phyloP scores from a whole-genome alignment of 2,329 filamentous ascomycete genomes.

The Diaporthe humulicola region DNA sequence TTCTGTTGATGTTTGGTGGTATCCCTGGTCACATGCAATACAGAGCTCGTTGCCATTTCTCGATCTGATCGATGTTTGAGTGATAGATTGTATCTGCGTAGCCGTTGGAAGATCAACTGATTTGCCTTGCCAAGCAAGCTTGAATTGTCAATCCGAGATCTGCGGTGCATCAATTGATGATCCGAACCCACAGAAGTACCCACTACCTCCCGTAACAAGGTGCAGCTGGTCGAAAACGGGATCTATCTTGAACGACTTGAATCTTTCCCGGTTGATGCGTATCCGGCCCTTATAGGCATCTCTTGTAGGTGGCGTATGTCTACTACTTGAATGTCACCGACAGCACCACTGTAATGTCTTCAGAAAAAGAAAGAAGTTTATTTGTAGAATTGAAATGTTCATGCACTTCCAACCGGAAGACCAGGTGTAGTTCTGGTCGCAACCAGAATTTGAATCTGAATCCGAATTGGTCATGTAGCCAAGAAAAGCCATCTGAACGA shows the following conservation, averaged over 20 bases:
- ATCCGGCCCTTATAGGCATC: background rate
- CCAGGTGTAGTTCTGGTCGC: background rate
- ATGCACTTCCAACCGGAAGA: background rate
- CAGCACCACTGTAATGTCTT: no score
- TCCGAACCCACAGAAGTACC: background rate
- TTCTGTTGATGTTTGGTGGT: background rate
- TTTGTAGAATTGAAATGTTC: background rate
- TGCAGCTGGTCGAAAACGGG: background rate
- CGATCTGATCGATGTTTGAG: background rate
- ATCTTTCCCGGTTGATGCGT: background rate
- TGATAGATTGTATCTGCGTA: background rate
- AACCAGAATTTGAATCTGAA: background rate
- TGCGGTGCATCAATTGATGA: background rate
- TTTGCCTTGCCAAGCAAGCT: background rate
- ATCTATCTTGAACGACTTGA: no score
- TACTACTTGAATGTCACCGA: no score
- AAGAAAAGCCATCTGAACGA: background rate
- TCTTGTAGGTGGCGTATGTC: background rate
- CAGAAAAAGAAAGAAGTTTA: background rate
- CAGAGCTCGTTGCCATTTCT: no score
- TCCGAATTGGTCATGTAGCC: background rate
- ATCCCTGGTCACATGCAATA: background rate
- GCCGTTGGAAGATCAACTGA: background rate
- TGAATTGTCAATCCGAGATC: background rate
- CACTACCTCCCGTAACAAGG: background rate